Evolutionary conservation across 2,329 filamentous ascomycete species (phyloP).

Genomic region (Xylariaceae sp.): DNA sequence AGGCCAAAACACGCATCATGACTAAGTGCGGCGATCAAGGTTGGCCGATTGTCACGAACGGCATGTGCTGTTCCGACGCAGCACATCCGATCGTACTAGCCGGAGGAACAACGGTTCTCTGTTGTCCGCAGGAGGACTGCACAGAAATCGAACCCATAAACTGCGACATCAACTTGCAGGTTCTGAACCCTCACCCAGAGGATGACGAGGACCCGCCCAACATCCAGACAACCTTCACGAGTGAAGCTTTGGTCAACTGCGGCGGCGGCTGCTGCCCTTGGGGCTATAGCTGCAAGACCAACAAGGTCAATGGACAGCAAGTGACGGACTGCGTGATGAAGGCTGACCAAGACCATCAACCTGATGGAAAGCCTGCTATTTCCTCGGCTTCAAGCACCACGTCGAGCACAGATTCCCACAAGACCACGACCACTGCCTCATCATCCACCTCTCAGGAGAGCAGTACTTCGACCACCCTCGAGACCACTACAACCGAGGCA

Average conservation of each 20-base stretch:
- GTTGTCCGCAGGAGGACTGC: constrained; percentile 7
- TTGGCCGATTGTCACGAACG: constrained; percentile 1
- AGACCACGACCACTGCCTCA: neutral
- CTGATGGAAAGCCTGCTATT: neutral
- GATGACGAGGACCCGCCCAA: neutral
- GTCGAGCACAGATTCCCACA: neutral
- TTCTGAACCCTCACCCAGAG: neutral
- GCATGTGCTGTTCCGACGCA: constrained; percentile 1
- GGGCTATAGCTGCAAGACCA: constrained; percentile 8
- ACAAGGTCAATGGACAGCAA: neutral
- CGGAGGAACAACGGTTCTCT: constrained; percentile 6
- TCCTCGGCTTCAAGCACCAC: neutral
- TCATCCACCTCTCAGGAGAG: neutral
- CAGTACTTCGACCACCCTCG: neutral
- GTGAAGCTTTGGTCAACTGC: constrained; percentile 1
- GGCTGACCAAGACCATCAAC: constrained; percentile 10
- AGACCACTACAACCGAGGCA: neutral
- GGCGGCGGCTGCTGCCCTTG: constrained; percentile 9
- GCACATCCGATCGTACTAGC: constrained; percentile 1
- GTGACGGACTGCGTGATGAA: neutral
- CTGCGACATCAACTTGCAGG: constrained; percentile 2
- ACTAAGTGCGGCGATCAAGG: constrained; percentile 5
- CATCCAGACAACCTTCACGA: neutral
- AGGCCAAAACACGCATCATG: neutral
- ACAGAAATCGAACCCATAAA: neutral